Evolutionary conservation across 2,329 filamentous ascomycete species (phyloP), one percentile per base, ranked within the genome.

Genomic region (Seiridium cupressi): DNA sequence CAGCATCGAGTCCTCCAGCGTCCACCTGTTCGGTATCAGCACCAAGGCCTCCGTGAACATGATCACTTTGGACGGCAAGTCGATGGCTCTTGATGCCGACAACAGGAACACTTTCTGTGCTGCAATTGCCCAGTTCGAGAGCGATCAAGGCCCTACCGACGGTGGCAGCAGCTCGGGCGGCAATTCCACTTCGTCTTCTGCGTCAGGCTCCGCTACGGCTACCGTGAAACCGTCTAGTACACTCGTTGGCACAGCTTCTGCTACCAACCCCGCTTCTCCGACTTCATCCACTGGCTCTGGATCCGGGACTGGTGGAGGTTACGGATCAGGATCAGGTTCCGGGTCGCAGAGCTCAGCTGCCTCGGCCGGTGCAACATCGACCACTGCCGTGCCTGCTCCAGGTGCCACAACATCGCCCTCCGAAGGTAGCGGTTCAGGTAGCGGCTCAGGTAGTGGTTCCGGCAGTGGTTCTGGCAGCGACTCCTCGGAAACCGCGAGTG

Each of bases 1-100:
- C 51, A 86, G 85, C 66, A 78, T 94, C 42, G 87, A 92, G 73
- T 83, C 84, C 70, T 90, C 80, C 56, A 72, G 74, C 26, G 79
- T 92, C 44, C 79, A 86, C 65, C 73, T 93, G 44, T 91, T 84
- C 64, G 90, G 85, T 6, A 74, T 93, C 59, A 90, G 83, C 76
- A 93, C 90, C 63, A 92, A 92, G 79, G 89, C 89, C 3, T 82
- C 86, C 31, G 79, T 83, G 56, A 92, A 91, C 76, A 92, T 93
- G 89, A 76, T 93, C 61, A 87, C 83, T 1, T 71, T 89, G 18
- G 78, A 89, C 65, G 86, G 86, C 44, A 66, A 79, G 69, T 74
- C 78, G 11, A 77, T 76, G 1, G 84, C 81, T 53, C 71, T 84
- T 4, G 85, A 88, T 65, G 74, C 72, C 56, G 85, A 89, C 72